Evolutionary conservation across 306 rosid genomes (phyloP).

Genomic region (Rubus idaeus): DNA sequence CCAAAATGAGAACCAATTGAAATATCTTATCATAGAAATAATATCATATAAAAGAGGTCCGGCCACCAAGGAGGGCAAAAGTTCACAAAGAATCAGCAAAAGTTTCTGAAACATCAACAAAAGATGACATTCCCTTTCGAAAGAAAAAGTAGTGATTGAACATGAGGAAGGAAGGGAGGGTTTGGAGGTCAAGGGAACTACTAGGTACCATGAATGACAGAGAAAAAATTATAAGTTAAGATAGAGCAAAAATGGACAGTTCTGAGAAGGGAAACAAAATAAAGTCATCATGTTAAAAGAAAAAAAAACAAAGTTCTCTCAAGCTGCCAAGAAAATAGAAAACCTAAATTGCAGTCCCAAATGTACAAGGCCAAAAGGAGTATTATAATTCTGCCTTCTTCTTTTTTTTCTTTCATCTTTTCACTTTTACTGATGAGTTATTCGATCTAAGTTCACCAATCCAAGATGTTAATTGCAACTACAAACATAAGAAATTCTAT

Average conservation of each 20-base stretch:
- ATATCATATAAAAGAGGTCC: neutral
- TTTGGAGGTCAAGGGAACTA: neutral
- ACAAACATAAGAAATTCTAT: neutral
- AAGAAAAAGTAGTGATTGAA: neutral
- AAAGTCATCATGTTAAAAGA: neutral
- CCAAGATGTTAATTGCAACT: neutral
- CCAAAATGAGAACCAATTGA: constrained; percentile 23
- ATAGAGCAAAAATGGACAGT: neutral
- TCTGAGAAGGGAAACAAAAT: too few relatives aligned
- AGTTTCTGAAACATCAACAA: neutral
- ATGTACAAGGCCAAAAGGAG: constrained; percentile 3
- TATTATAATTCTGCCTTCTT: neutral
- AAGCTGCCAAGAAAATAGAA: neutral
- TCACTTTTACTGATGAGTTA: neutral
- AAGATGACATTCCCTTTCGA: neutral
- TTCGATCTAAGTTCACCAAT: neutral
- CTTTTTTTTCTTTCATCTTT: neutral
- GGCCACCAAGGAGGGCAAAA: neutral
- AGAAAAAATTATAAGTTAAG: neutral
- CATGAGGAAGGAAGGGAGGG: constrained; percentile 10
- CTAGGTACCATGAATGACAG: neutral
- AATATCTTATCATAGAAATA: constrained; percentile 9
- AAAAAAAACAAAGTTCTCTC: neutral
- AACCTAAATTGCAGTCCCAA: neutral
- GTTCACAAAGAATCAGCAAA: neutral